Base-by-base conservation (phyloP, 441 rosid genomes). In the Macaranga tanarius region DNA sequence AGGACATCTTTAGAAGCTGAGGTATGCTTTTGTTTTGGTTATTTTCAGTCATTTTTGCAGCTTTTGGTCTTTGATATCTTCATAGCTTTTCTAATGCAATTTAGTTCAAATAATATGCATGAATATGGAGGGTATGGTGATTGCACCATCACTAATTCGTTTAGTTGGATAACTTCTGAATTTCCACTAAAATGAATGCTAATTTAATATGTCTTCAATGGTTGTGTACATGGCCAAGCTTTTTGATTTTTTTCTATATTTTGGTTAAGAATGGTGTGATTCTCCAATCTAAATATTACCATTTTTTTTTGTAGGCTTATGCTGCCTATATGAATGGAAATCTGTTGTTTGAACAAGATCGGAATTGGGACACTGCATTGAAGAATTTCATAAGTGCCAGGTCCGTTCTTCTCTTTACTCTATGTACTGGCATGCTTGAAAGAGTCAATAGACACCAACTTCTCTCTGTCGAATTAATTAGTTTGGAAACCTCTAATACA, bases 241-340 rank as follows among this genome's bases (percentile, higher is more conserved):
- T 34, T 34, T 48, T 64, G 34, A 66, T 17, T 20, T 3, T 67
- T 34, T 67, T 9, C 42, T 58, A 54, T 54, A 23, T 38, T 47
- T 71, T 52, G 31, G n/a, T 59, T 58, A 65, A 47, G 26, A 64
- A 67, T 44, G 20, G 31, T 51, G 15, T n/a, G 26, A 2, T 26
- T 72, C 62, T 63, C 61, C 40, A 52, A 73, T 70, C 34, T 60
- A n/a, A n/a, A n/a, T n/a, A n/a, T n/a, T n/a, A n/a, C n/a, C n/a
- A n/a, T n/a, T n/a, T n/a, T n/a, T n/a, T 19, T 77, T 71, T 79
- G 64, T 82, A 96, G 97, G 98, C 97, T 78, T 96, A 96, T 83
- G 93, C 95, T 16, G 91, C 97, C 73, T 96, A 92, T 80, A 96
- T 93, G 98, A 89, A 93, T 86, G 99, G 95, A 69, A 91, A 73